A percentile compares a stretch with the other conserved stretches of the same genome.
Conservation (phyloP, 78 protist genomes). For the Speleostelium caveatum region DNA sequence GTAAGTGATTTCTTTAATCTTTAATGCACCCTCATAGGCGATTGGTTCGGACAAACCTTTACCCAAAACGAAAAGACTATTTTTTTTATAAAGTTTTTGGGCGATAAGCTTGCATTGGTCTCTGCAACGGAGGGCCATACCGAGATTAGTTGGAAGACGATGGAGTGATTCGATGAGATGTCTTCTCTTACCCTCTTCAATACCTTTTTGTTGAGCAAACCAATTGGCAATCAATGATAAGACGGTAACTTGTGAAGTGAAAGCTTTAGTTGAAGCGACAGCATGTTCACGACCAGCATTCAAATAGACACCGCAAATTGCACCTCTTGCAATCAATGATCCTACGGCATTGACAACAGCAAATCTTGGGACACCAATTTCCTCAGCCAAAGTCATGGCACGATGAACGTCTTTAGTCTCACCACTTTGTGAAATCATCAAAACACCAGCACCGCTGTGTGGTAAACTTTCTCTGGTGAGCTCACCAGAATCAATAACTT, state of each 20-base stretch:
- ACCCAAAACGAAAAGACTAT: slow-evolving; percentile 92
- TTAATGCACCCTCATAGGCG: slow-evolving; percentile 94
- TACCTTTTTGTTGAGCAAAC: slow-evolving; percentile 78
- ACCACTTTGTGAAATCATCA: slow-evolving; percentile 77
- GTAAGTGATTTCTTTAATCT: slow-evolving; percentile 95
- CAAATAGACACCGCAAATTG: slow-evolving; percentile 94
- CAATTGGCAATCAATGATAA: slow-evolving; percentile 83
- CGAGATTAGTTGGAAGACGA: slow-evolving; percentile 71
- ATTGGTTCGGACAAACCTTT: slow-evolving; percentile 93
- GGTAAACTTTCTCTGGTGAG: slow-evolving; percentile 61
- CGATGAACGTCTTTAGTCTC: slow-evolving; percentile 81
- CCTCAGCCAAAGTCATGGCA: slow-evolving; percentile 57
- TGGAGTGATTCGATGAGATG: slow-evolving; percentile 77
- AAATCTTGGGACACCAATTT: slow-evolving; percentile 55
- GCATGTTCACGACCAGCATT: slow-evolving; percentile 98
- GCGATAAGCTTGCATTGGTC: slow-evolving; percentile 83
- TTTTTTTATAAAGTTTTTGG: slow-evolving; percentile 27
- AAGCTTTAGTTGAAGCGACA: slow-evolving; percentile 99
- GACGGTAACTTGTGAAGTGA: slow-evolving; percentile 90
- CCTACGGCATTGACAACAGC: slow-evolving; percentile 96
- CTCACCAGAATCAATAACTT: slow-evolving; percentile 80
- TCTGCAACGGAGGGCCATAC: slow-evolving; percentile 74
- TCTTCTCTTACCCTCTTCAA: slow-evolving; percentile 72
- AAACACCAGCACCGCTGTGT: slow-evolving; percentile 42
- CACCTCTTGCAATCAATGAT: slow-evolving; percentile 93